Conservation (phyloP, 192 early-diverging fungal genomes). For the Geosiphon pyriformis region DNA sequence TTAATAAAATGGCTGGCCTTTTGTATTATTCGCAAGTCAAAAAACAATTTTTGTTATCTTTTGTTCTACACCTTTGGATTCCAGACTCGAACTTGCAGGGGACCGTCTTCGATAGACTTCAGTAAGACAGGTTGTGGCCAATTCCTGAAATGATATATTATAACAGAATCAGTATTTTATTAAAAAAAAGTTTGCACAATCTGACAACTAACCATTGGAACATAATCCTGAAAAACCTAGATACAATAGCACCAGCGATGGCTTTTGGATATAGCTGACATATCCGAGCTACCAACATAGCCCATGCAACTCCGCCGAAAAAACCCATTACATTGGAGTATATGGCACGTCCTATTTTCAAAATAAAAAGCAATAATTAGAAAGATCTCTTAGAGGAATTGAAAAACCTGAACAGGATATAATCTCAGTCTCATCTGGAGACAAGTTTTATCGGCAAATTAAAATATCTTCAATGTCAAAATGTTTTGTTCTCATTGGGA, state of each 20-base stretch:
- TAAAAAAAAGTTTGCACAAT: slow-evolving; percentile 16
- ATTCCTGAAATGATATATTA: slow-evolving; percentile 30
- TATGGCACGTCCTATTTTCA: slow-evolving; percentile 62
- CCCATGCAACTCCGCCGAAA: slow-evolving; percentile 98
- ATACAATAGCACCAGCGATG: slow-evolving; percentile 78
- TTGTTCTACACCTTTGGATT: slow-evolving; percentile 67
- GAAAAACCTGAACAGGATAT: no score
- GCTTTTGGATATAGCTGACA: slow-evolving; percentile 97
- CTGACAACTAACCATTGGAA: slow-evolving; percentile 75
- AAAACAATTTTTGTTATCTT: no score
- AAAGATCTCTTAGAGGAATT: background rate
- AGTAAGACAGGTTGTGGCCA: slow-evolving; percentile 94
- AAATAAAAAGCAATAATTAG: background rate
- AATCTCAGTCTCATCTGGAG: no score
- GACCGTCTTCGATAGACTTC: slow-evolving; percentile 81
- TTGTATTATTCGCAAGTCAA: no score
- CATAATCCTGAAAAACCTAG: slow-evolving; percentile 85
- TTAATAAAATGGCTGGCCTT: no score
- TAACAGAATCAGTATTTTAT: background rate
- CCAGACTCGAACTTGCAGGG: slow-evolving; percentile 86
- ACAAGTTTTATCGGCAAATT: no score
- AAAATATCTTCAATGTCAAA: no score
- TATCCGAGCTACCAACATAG: slow-evolving; percentile 91
- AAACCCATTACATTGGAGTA: slow-evolving; percentile 98
- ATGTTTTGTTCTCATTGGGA: no score